Percentiles rank a stretch among this genome's conserved stretches.
These are phyloP conservation scores for Metschnikowia orientalis DNA, from an alignment of 805 yeast species.

Conservation along the genomic window DNA sequence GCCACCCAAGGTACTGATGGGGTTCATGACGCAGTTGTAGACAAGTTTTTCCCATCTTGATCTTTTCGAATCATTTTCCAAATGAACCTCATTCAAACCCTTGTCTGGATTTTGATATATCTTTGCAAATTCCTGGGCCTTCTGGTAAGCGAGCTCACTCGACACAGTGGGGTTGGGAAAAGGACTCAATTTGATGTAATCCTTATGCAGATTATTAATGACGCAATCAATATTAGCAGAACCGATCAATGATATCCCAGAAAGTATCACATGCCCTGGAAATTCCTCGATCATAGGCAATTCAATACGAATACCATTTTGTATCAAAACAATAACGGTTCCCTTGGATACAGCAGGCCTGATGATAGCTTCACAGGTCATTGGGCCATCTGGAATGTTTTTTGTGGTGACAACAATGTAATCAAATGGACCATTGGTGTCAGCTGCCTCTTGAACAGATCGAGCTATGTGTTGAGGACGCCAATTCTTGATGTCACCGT, in stretches of 20 bases:
- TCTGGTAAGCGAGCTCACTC: conserved; percentile 11
- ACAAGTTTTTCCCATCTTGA: conserved; percentile 39
- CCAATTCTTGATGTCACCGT: conserved; percentile 15
- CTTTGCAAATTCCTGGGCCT: conserved; percentile 21
- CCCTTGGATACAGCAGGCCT: conserved; percentile 22
- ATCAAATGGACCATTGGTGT: conserved; percentile 22
- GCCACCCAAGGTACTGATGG: conserved; percentile 31
- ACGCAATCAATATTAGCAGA: conserved; percentile 49
- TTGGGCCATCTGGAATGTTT: conserved; percentile 28
- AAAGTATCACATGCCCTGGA: conserved; percentile 49
- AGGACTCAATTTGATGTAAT: conserved; percentile 48
- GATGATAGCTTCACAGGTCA: conserved; percentile 41
- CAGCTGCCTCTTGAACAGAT: conserved; percentile 13
- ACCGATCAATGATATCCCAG: conserved; percentile 63
- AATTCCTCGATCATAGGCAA: conserved; percentile 48
- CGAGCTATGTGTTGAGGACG: conserved; percentile 13
- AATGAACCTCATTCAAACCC: conserved; percentile 19
- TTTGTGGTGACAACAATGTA: conserved; percentile 33
- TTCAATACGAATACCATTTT: conserved; percentile 65
- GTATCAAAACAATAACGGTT: conserved; percentile 54
- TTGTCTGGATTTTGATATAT: conserved; percentile 28
- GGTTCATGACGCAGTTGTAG: conserved; percentile 34
- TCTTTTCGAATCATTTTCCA: conserved; percentile 29
- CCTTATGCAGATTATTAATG: conserved; percentile 48
- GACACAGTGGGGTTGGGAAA: conserved; percentile 33